These are phyloP conservation scores for Fusarium siculi DNA, from an alignment of 2,329 filamentous ascomycete species.

Conservation along the genomic window DNA sequence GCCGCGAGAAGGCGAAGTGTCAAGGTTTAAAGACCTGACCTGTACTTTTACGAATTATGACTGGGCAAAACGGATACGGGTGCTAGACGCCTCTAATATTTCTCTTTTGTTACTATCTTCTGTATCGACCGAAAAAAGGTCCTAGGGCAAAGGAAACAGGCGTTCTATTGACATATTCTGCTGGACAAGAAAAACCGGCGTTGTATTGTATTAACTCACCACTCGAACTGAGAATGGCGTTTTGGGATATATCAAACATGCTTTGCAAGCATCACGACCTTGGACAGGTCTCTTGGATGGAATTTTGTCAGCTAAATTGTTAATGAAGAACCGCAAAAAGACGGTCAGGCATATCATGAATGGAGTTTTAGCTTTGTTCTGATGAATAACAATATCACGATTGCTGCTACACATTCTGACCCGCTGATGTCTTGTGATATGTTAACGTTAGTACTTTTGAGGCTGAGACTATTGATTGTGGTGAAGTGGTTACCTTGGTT, in stretches of 20 bases:
- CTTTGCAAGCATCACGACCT: constrained; percentile 37
- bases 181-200: constrained; percentile 37
- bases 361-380: constrained; percentile 18
- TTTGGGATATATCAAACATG: constrained; percentile 33
- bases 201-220: constrained; percentile 34
- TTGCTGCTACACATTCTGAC: not conserved
- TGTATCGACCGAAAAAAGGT: constrained; percentile 30
- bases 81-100: constrained; percentile 36
- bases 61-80: constrained; percentile 32
- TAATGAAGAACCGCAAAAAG: constrained; percentile 36
- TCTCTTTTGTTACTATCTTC: constrained; percentile 34
- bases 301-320: constrained; percentile 38
- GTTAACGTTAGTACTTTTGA: not conserved
- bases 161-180: constrained; percentile 34
- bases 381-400: constrained; percentile 29
- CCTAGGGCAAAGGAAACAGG: constrained; percentile 23
- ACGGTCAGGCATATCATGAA: constrained; percentile 24
- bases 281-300: constrained; percentile 36
- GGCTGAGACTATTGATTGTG: constrained; percentile 12
- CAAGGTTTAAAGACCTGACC: constrained; percentile 44
- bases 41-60: constrained; percentile 41
- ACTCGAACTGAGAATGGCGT: constrained; percentile 38
- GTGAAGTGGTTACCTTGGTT: constrained; percentile 30
- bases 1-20: constrained; percentile 54
- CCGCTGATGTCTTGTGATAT: not conserved